phyloP scores from a whole-genome alignment of 257 asterid genomes.

The Solanum chmielewskii region DNA sequence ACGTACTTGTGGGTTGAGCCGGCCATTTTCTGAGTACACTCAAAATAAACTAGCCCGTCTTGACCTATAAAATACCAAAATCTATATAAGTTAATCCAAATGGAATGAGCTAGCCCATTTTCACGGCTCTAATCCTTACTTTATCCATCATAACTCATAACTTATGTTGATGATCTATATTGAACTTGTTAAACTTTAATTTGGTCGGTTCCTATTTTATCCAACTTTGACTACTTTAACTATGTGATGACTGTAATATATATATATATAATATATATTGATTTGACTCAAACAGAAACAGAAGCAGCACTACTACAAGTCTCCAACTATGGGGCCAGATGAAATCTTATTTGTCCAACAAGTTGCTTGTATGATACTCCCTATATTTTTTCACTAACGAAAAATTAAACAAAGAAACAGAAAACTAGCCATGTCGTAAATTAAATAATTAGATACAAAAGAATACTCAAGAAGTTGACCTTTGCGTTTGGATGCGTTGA shows the following conservation, averaged over 20 bases:
- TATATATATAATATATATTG: neutral
- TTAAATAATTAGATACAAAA: neutral
- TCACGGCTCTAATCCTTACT: neutral
- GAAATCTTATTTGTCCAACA: neutral
- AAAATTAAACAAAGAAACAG: neutral
- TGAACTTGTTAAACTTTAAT: neutral
- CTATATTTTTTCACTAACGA: neutral
- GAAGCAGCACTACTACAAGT: neutral
- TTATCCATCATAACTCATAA: neutral
- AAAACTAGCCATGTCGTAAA: neutral
- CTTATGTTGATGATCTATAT: neutral
- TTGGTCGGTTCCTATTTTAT: neutral
- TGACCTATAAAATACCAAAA: no score
- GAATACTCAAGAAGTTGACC: neutral
- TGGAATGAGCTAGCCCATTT: no score
- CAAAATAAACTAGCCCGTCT: no score
- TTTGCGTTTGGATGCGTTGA: neutral
- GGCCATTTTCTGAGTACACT: no score
- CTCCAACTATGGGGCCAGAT: neutral
- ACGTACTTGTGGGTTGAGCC: accelerated
- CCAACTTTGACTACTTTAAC: neutral
- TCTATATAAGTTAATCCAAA: accelerated
- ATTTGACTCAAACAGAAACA: neutral
- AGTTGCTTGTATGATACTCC: neutral
- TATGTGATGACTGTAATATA: neutral